Base-by-base conservation (phyloP, 306 rosid genomes). In the Castanopsis chinensis region DNA sequence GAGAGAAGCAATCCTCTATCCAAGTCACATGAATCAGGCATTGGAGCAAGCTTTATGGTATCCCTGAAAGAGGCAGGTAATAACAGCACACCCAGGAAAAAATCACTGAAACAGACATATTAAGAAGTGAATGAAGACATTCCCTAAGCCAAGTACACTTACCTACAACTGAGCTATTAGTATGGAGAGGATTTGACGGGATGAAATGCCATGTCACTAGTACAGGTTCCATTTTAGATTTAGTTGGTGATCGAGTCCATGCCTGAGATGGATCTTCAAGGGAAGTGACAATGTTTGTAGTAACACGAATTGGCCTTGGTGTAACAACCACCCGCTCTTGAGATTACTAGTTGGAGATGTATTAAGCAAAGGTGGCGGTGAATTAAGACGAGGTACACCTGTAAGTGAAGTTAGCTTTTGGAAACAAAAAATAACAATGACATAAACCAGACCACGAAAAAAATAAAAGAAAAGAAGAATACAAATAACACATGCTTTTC, bases 311-410 rank as follows among this genome's bases (percentile, higher is more conserved):
- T 77, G 99, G 99, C 87, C 82, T 93, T 64, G 99, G 99, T n/a
- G 97, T 97, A 86, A 81, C 43, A 6, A 91, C 82, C 17, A 63
- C 59, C 78, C 86, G 86, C 84, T 93, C 99, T 87, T 80, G 97
- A n/a, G n/a, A 83, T 83, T 88, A 77, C 80, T 84, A 83, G 86
- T 45, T 73, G 71, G 78, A 80, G 95, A 69, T 71, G 85, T 43
- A 87, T 77, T 91, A 51, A 93, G 69, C 87, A 95, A 81, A 72
- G 87, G 97, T 70, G 99, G 99, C 12, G 99, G 99, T 72, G 99
- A 90, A 87, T 92, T 95, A 71, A 95, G 97, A 76, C 99, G 99
- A 74, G 99, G 99, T 71, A 95, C 99, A 35, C 99, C 99, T 95
- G 91, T 87, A 90, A 43, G 78, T 61, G 53, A 61, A 86, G 79